Conservation (phyloP, 2,329 filamentous ascomycete species). For the Graphilbum ipis-grandicollis region DNA sequence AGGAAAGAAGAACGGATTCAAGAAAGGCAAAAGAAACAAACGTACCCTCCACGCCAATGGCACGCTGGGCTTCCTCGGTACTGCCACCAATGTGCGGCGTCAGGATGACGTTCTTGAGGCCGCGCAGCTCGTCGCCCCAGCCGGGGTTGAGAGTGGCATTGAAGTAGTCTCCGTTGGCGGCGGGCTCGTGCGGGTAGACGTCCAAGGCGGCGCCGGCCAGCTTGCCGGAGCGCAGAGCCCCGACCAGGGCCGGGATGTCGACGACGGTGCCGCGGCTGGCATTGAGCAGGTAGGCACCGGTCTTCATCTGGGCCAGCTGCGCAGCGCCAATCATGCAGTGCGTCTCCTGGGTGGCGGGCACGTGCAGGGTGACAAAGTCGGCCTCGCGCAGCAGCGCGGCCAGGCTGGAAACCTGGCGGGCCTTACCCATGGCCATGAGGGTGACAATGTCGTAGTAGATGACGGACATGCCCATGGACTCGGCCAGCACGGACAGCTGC, state of each 20-base stretch:
- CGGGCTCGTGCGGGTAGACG: constrained; percentile 87
- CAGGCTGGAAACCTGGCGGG: constrained; percentile 64
- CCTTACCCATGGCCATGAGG: constrained; percentile 83
- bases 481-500: constrained; percentile 85
- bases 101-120: constrained; percentile 80
- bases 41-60: constrained; percentile 73
- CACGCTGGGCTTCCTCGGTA: constrained; percentile 92
- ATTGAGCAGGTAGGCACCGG: constrained; percentile 87
- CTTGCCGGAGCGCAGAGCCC: constrained; percentile 71
- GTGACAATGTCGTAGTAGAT: constrained; percentile 95
- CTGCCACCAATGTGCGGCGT: constrained; percentile 95
- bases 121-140: constrained; percentile 74
- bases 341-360: constrained; percentile 85
- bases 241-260: constrained; percentile 80
- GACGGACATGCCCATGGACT: constrained; percentile 95
- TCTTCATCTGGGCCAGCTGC: constrained; percentile 79
- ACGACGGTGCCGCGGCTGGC: constrained; percentile 87
- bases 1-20: neutral
- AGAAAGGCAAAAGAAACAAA: neutral
- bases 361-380: constrained; percentile 90
- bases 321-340: constrained; percentile 73
- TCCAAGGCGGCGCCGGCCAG: constrained; percentile 90
- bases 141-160: constrained; percentile 55
- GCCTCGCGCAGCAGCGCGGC: constrained; percentile 59
- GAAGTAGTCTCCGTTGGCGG: constrained; percentile 91